Evolutionary conservation across 2,329 filamentous ascomycete genomes (phyloP).

Genomic region (Hypoxylon sp.): DNA sequence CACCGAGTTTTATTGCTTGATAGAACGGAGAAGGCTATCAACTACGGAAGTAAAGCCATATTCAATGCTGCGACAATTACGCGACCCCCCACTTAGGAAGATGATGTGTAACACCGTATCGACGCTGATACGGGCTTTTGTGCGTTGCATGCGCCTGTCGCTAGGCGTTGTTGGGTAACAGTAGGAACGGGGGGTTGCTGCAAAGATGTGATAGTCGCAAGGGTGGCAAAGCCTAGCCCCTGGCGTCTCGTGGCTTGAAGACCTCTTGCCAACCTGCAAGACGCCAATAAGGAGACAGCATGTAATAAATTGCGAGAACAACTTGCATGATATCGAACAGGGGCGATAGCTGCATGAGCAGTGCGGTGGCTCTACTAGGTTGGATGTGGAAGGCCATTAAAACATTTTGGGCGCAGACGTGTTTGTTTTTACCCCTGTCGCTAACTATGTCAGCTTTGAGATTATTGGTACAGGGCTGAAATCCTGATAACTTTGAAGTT

Average conservation of each 20-base stretch:
- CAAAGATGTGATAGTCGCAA: constrained; percentile 33
- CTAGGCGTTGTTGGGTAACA: constrained; percentile 40
- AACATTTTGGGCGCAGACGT: constrained; percentile 13
- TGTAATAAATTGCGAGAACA: constrained; percentile 42
- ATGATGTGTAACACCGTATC: constrained; percentile 28
- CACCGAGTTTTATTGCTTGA: constrained; percentile 29
- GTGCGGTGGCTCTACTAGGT: constrained; percentile 10
- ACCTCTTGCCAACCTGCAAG: constrained; percentile 30
- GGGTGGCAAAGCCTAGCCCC: constrained; percentile 35
- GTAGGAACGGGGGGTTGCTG: constrained; percentile 32
- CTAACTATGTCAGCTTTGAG: constrained; percentile 5
- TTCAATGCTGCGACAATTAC: constrained; percentile 8
- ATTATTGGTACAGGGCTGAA: constrained; percentile 22
- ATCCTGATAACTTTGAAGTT: background rate
- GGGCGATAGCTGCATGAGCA: constrained; percentile 18
- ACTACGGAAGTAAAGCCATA: constrained; percentile 22
- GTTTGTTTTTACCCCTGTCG: constrained; percentile 14
- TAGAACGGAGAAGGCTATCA: constrained; percentile 25
- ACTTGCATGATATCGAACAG: constrained; percentile 45
- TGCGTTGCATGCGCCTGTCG: constrained; percentile 26
- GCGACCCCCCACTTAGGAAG: constrained; percentile 34
- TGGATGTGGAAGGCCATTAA: constrained; percentile 4
- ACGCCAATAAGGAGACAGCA: constrained; percentile 41
- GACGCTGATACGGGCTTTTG: constrained; percentile 35
- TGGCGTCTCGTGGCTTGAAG: constrained; percentile 34